A percentile compares a stretch with the other conserved stretches of the same genome.
phyloP scores from a whole-genome alignment of 495 filamentous ascomycete genomes.

The Astrothelium macrocarpum region DNA sequence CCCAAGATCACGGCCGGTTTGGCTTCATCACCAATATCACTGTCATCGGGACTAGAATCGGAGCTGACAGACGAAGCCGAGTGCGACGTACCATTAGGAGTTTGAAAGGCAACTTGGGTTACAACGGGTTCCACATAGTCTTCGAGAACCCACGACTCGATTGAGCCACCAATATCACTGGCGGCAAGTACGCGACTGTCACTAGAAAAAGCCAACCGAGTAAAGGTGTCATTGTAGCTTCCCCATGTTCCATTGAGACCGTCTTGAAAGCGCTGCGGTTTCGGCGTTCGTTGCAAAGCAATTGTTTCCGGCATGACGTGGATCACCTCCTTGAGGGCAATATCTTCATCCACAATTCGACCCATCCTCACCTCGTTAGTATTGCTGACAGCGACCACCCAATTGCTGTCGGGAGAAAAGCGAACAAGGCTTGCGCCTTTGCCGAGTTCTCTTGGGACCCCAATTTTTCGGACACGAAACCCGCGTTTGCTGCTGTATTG shows the following conservation, averaged over 20 bases:
- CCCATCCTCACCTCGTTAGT: constrained; percentile 42
- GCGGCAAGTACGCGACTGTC: constrained; percentile 70
- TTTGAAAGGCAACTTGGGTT: constrained; percentile 16
- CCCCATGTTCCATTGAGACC: constrained; percentile 57
- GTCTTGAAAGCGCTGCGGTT: constrained; percentile 35
- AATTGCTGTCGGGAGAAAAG: constrained; percentile 44
- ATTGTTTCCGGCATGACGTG: constrained; percentile 39
- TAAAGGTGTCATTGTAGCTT: constrained; percentile 68
- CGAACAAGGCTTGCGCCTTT: constrained; percentile 56
- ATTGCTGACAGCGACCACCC: constrained; percentile 46
- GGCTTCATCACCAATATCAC: constrained; percentile 31
- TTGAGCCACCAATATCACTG: constrained; percentile 71
- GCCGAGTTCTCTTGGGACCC: constrained; percentile 36
- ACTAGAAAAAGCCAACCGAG: constrained; percentile 64
- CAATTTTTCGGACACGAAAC: constrained; percentile 61
- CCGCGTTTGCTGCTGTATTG: constrained; percentile 31
- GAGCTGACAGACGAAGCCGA: constrained; percentile 34
- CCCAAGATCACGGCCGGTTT: constrained; percentile 27
- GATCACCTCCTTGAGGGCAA: constrained; percentile 31
- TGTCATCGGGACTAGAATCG: constrained; percentile 45
- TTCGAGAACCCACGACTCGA: constrained; percentile 75
- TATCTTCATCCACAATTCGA: constrained; percentile 34
- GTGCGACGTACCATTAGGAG: constrained; percentile 11
- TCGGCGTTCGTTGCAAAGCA: constrained; percentile 49
- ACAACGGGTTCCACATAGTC: constrained; percentile 40